phyloP scores from a whole-genome alignment of 1,284 basidiomycete species.

The Cryptococcus wingfieldii region DNA sequence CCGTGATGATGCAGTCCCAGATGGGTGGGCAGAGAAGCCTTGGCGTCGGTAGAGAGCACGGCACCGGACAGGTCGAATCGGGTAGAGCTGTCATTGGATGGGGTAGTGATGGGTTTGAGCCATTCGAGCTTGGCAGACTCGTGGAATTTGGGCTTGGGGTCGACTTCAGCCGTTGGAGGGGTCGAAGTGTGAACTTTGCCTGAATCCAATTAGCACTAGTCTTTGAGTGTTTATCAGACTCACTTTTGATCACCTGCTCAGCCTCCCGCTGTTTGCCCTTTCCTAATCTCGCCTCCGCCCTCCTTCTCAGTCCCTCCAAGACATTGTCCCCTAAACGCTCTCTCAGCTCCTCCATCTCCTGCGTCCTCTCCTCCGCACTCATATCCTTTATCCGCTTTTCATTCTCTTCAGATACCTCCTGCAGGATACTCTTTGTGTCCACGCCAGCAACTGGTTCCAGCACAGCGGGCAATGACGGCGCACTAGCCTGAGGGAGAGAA shows the following conservation, averaged over 20 bases:
- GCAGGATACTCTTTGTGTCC: too few relatives aligned
- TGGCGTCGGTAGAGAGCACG: slow-evolving; percentile 55
- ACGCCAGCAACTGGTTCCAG: too few relatives aligned
- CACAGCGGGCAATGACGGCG: neutral
- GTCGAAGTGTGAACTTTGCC: neutral
- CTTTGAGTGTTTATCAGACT: neutral
- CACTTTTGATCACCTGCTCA: neutral
- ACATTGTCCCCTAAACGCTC: slow-evolving; percentile 64
- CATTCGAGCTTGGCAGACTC: slow-evolving; percentile 71
- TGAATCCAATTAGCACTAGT: neutral
- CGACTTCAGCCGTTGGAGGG: neutral
- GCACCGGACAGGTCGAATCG: slow-evolving; percentile 73
- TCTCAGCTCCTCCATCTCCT: slow-evolving; percentile 60
- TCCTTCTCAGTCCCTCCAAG: slow-evolving; percentile 58
- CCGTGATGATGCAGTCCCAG: slow-evolving; percentile 85
- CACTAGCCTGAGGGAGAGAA: neutral
- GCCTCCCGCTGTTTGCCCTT: slow-evolving; percentile 5
- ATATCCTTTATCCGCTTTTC: slow-evolving; percentile 49
- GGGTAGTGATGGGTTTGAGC: slow-evolving; percentile 55
- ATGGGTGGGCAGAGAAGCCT: slow-evolving; percentile 61
- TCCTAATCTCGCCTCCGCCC: slow-evolving; percentile 48
- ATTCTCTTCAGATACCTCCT: neutral
- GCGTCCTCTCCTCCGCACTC: slow-evolving; percentile 58
- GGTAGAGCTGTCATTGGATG: slow-evolving; percentile 15
- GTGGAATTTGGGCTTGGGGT: slow-evolving; percentile 24